Percentiles rank a stretch among this genome's conserved stretches.
These are phyloP conservation scores for Phylloporus sp. DNA, from an alignment of 1,284 basidiomycete genomes.

Conservation along the genomic window DNA sequence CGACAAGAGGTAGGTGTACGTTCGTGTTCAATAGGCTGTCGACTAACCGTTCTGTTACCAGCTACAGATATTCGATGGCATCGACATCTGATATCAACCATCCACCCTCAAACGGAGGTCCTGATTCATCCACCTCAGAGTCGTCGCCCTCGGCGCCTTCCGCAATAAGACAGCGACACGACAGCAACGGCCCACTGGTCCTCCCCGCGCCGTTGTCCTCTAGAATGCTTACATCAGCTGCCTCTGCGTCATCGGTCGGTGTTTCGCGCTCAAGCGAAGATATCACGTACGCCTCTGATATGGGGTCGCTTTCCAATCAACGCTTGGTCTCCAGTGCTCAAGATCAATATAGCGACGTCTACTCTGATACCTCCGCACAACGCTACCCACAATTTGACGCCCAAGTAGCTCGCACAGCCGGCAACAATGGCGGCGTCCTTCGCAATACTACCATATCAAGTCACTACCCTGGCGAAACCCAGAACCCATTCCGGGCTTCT, in stretches of 20 bases:
- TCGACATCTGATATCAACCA: slow-evolving; percentile 76
- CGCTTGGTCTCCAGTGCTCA: slow-evolving; percentile 59
- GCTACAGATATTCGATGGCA: slow-evolving; percentile 74
- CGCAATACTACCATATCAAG: slow-evolving; percentile 44
- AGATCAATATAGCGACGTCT: slow-evolving; percentile 48
- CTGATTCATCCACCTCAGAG: slow-evolving; percentile 68
- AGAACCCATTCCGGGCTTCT: slow-evolving; percentile 52
- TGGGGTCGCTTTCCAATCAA: slow-evolving; percentile 60
- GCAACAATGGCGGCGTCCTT: slow-evolving; percentile 44
- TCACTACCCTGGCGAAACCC: slow-evolving; percentile 54
- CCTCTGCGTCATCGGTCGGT: slow-evolving; percentile 58
- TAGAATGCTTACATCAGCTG: slow-evolving; percentile 46
- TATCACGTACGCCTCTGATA: slow-evolving; percentile 51
- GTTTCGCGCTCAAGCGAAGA: slow-evolving; percentile 71
- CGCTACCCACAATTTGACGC: slow-evolving; percentile 43
- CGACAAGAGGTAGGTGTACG: slow-evolving; percentile 65
- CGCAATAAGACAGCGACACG: slow-evolving; percentile 57
- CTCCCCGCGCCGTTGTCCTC: slow-evolving; percentile 68
- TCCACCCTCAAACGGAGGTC: slow-evolving; percentile 48
- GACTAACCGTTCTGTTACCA: slow-evolving; percentile 30
- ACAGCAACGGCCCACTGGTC: slow-evolving; percentile 70
- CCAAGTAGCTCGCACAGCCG: slow-evolving; percentile 46
- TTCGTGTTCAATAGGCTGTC: slow-evolving; percentile 7
- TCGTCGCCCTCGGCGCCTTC: slow-evolving; percentile 48
- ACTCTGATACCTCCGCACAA: slow-evolving; percentile 31